Conservation (phyloP, 2,329 filamentous ascomycete species). For the Aspergillus sclerotialis region DNA sequence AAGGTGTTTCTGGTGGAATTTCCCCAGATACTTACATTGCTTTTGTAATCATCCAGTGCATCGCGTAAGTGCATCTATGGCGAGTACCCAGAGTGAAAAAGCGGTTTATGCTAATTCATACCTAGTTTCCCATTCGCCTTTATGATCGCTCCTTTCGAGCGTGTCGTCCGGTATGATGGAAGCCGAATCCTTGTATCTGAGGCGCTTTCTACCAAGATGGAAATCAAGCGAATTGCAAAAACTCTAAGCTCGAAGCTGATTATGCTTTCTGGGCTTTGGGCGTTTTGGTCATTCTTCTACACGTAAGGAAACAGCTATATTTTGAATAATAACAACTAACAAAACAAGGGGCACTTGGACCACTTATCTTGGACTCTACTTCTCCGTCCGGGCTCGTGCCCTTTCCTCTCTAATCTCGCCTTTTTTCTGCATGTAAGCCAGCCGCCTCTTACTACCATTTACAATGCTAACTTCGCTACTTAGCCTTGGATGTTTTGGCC, state of each 20-base stretch:
- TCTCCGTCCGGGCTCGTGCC: slow-evolving; percentile 39
- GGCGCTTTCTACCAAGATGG: slow-evolving; percentile 32
- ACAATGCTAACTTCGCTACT: too few relatives aligned
- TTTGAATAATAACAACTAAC: neutral
- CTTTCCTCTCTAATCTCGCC: slow-evolving; percentile 42
- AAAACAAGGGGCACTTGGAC: slow-evolving; percentile 37
- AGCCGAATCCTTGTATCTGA: slow-evolving; percentile 38
- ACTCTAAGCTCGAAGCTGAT: slow-evolving; percentile 36
- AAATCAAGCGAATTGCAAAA: slow-evolving; percentile 34
- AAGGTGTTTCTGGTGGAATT: slow-evolving; percentile 32
- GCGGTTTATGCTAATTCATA: neutral
- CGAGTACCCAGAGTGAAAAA: too few relatives aligned
- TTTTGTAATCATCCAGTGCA: slow-evolving; percentile 42
- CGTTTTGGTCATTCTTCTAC: slow-evolving; percentile 44
- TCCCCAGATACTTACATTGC: slow-evolving; percentile 42
- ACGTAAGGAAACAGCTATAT: slow-evolving; percentile 19
- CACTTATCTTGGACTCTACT: slow-evolving; percentile 40
- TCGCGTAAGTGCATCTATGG: slow-evolving; percentile 26
- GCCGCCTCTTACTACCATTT: too few relatives aligned
- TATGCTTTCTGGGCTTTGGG: slow-evolving; percentile 35
- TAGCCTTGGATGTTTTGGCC: slow-evolving; percentile 45
- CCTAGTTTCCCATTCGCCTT: slow-evolving; percentile 39
- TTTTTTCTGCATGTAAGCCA: slow-evolving; percentile 45
- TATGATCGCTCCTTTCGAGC: slow-evolving; percentile 39
- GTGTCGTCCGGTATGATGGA: slow-evolving; percentile 41